Conservation (phyloP, 208 protist genomes). For the Strigomonas culicis region DNA sequence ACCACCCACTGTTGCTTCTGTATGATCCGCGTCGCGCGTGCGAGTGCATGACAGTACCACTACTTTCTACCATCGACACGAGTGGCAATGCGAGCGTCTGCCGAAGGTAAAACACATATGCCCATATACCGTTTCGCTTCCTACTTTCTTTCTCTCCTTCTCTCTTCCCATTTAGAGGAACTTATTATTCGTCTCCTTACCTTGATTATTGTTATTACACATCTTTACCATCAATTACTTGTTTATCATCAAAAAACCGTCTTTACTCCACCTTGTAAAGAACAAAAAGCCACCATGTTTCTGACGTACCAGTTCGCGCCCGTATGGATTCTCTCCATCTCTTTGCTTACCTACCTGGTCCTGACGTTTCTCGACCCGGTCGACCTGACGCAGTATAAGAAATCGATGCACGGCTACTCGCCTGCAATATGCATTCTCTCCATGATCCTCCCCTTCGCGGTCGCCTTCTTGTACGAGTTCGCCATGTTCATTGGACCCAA, state of each 20-base stretch:
- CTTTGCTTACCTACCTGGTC: constrained; percentile 47
- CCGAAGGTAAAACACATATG: no score
- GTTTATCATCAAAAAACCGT: neutral
- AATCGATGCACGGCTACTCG: constrained; percentile 57
- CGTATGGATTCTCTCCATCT: constrained; percentile 50
- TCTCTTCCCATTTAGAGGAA: neutral
- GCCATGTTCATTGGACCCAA: constrained; percentile 52
- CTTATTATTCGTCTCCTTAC: neutral
- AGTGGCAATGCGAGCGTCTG: no score
- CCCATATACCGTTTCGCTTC: no score
- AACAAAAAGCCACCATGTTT: constrained; percentile 38
- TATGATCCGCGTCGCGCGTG: no score
- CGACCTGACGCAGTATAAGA: constrained; percentile 46
- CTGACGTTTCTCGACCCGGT: constrained; percentile 58
- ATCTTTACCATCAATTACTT: neutral
- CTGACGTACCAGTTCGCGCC: constrained; percentile 58
- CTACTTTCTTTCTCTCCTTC: neutral
- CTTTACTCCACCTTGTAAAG: no score
- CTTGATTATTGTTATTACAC: neutral
- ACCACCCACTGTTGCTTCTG: neutral
- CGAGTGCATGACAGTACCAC: no score
- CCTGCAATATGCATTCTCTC: constrained; percentile 37
- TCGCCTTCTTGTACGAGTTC: constrained; percentile 56
- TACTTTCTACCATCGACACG: no score
- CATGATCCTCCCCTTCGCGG: constrained; percentile 41